Evolutionary conservation across 2,329 filamentous ascomycete species (phyloP), one percentile per base, ranked within the genome.

Genomic region (Ophiostoma quercus): DNA sequence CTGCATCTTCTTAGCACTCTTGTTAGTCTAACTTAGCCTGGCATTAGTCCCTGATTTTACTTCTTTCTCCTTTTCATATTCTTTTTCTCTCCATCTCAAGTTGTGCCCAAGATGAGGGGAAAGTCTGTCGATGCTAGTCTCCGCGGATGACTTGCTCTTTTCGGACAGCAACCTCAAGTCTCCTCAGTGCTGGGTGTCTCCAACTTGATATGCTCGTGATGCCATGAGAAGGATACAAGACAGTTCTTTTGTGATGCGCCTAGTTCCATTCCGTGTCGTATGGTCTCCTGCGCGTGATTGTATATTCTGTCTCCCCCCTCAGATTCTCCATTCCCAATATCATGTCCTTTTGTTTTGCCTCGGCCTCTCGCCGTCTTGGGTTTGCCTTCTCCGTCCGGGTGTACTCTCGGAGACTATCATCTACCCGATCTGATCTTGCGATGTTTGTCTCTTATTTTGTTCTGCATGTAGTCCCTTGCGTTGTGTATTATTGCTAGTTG

Each of bases 71-170:
- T 19, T 47, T n/a, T 47, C 11, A 8, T 19, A 29, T 12, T 22
- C 22, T 57, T 47, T 43, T 43, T 5, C 4, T 47, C 4, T 8
- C 43, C 43, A 47, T 47, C 43, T n/a, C 5, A n/a, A 6, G 43
- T 47, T 14, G 16, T 47, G 43, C 51, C 22, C 51, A 57, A 25
- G 22, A 29, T 57, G 51, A 57, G 51, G 51, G 51, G 51, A 8
- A 29, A 57, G 1, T 25, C 51, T 25, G 51, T 57, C 51, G 51
- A 57, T 57, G 51, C 51, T 57, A 57, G 51, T 57, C 51, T 57
- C 51, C 51, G 51, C 51, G 51, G 51, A 57, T 14, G n/a, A 57
- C 51, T 57, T 57, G 51, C 51, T 57, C 51, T 57, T 25, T 25
- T 57, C n/a, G 51, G 51, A 57, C 51, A 57, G 51, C 51, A 57